A percentile compares a stretch with the other conserved stretches of the same genome.
Conservation (phyloP, 352 stramenopile genomes). For the Phytopythium litorale region DNA sequence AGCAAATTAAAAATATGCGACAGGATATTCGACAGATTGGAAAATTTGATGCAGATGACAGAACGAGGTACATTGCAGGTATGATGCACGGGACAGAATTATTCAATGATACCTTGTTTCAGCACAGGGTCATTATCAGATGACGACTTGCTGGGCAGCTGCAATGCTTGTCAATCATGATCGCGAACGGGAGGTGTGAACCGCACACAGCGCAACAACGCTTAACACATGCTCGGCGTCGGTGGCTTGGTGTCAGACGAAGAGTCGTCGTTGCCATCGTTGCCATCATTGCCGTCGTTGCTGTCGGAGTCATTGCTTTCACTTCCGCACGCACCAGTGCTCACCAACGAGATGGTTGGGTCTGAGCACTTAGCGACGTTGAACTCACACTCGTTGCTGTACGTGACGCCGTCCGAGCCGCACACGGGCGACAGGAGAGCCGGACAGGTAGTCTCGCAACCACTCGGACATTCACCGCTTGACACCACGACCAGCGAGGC, state of each 20-base stretch:
- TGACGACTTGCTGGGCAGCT: neutral
- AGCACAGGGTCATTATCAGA: neutral
- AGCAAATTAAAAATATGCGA: neutral
- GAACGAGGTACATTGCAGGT: neutral
- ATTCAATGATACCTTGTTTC: neutral
- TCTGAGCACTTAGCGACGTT: conserved; percentile 18
- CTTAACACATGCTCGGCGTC: neutral
- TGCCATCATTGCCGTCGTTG: neutral
- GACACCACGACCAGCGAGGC: conserved; percentile 20
- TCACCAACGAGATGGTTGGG: conserved; percentile 13
- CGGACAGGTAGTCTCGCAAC: conserved; percentile 18
- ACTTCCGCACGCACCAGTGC: conserved; percentile 11
- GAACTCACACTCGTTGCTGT: conserved; percentile 41
- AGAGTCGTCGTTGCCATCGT: neutral
- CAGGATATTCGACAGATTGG: neutral
- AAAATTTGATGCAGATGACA: neutral
- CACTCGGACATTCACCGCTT: conserved; percentile 17
- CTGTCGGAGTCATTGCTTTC: neutral
- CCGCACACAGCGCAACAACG: too few relatives aligned
- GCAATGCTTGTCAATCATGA: neutral
- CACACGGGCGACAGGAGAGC: conserved; percentile 27
- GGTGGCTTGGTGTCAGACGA: neutral
- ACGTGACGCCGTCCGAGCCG: conserved; percentile 35
- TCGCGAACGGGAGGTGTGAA: too few relatives aligned
- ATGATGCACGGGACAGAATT: neutral